Base-by-base conservation (phyloP, 257 asterid genomes). In the Ilex asprella region DNA sequence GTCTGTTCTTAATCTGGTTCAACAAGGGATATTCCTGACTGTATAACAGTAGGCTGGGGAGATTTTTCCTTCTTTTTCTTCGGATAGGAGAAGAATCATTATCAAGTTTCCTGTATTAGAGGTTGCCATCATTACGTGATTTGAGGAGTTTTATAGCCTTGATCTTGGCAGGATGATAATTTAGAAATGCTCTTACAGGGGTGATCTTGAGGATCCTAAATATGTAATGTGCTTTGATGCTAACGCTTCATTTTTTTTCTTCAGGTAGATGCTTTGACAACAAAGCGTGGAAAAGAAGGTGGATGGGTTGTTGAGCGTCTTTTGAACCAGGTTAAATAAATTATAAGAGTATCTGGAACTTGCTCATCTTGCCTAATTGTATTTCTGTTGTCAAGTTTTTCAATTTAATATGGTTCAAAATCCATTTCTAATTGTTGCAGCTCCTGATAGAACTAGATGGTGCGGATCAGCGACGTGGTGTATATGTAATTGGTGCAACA, bases 401-500 rank as follows among this genome's bases (percentile, higher is more conserved):
- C 15, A 10, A 44, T 15, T 56, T 59, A 27, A 55, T 73, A 67
- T 69, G 30, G 47, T 53, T 41, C 55, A 58, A 66, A 75, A 31
- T 67, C 2, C 30, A 49, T 52, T 16, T 52, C 77, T 58, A 30
- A 57, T 70, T 58, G 16, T 70, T 81, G 79, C 84, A 89, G 98
- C 76, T 92, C 41, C 79, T 92, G 70, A 67, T 83, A 75, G 98
- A 88, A 76, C 82, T 88, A 56, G 95, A 86, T 49, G 98, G 98
- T 31, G 88, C 85, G 39, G 98, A 86, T 56, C 77, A 81, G 41
- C 76, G 95, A 61, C 72, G 57, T 58, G 95, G 91, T 32, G 91
- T 92, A 68, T 88, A 69, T 72, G 87, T 92, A 44, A 85, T 89
- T 66, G 95, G 98, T 56, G 97, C 98, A 60, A 88, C 97, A 59